These are phyloP conservation scores for Komagataella phaffii DNA, from an alignment of 805 yeast species.

Conservation along the genomic window DNA sequence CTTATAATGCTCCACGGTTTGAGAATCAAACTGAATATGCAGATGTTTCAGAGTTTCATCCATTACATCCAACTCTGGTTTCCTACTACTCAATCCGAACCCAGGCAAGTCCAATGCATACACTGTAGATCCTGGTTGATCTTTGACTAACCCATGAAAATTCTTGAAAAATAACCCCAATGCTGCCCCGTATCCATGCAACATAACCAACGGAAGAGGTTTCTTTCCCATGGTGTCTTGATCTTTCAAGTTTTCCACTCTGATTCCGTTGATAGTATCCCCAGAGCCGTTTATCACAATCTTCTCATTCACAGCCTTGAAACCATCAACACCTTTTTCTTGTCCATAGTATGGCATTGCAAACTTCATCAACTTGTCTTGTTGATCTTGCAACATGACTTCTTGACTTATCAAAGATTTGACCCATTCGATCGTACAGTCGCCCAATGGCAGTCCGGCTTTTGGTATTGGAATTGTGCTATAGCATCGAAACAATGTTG, in stretches of 20 bases:
- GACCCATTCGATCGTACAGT: neutral
- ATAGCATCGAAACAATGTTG: neutral
- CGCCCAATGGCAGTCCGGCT: neutral
- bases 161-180: constrained; percentile 44
- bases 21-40: constrained; percentile 10
- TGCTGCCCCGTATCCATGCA: constrained; percentile 48
- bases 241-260: constrained; percentile 9
- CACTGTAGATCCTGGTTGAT: constrained; percentile 12
- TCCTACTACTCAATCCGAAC: constrained; percentile 35
- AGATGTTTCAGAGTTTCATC: constrained; percentile 13
- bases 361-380: constrained; percentile 10
- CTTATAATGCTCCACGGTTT: constrained; percentile 7
- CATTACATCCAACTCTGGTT: constrained; percentile 20
- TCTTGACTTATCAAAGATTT: neutral
- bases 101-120: constrained; percentile 38
- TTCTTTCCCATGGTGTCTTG: neutral
- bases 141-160: constrained; percentile 26
- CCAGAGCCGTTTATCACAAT: constrained; percentile 6
- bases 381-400: constrained; percentile 2
- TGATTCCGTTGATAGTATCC: constrained; percentile 12
- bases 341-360: constrained; percentile 13
- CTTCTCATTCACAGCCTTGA: constrained; percentile 8
- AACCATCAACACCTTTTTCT: constrained; percentile 1
- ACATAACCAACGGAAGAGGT: constrained; percentile 29
- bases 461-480: neutral